These are phyloP conservation scores for Erigeron canadensis DNA, from an alignment of 129 eudicot species.

Conservation along the genomic window DNA sequence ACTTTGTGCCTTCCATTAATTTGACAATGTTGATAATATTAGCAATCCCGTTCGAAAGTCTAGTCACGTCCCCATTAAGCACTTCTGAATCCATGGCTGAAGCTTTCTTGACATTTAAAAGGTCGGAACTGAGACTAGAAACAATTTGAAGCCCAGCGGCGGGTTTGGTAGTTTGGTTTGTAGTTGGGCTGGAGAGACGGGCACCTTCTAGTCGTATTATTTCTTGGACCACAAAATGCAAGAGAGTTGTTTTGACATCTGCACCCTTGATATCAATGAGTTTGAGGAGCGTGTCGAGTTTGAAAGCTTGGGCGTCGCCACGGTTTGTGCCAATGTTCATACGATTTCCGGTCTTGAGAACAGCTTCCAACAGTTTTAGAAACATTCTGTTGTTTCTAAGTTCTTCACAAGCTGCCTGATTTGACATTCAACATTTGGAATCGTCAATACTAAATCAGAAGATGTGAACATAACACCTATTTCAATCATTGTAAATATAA, in stretches of 20 bases:
- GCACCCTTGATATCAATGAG: constrained; percentile 88
- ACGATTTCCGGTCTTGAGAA: constrained; percentile 97
- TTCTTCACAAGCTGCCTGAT: constrained; percentile 93
- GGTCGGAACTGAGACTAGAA: constrained; percentile 69
- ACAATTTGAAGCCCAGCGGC: constrained; percentile 76
- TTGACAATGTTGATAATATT: constrained; percentile 51
- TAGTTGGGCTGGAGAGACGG: constrained; percentile 46
- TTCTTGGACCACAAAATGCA: constrained; percentile 96
- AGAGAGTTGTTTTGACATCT: constrained; percentile 89
- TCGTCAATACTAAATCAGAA: constrained; percentile 1
- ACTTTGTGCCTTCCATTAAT: constrained; percentile 43
- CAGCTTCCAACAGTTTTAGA: constrained; percentile 92
- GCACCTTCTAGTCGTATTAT: constrained; percentile 72
- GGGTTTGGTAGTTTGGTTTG: constrained; percentile 30
- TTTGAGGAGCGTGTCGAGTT: constrained; percentile 93
- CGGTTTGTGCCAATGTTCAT: constrained; percentile 97
- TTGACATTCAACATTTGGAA: constrained; percentile 11
- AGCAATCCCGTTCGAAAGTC: constrained; percentile 69
- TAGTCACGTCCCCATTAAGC: constrained; percentile 63
- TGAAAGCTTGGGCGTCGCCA: constrained; percentile 92
- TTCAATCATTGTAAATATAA: neutral
- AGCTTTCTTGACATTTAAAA: constrained; percentile 79
- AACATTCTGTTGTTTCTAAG: constrained; percentile 86
- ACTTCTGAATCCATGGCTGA: constrained; percentile 93
- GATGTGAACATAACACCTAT: neutral